phyloP scores from a whole-genome alignment of 352 stramenopile species.

The Hyaloperonospora brassicae region DNA sequence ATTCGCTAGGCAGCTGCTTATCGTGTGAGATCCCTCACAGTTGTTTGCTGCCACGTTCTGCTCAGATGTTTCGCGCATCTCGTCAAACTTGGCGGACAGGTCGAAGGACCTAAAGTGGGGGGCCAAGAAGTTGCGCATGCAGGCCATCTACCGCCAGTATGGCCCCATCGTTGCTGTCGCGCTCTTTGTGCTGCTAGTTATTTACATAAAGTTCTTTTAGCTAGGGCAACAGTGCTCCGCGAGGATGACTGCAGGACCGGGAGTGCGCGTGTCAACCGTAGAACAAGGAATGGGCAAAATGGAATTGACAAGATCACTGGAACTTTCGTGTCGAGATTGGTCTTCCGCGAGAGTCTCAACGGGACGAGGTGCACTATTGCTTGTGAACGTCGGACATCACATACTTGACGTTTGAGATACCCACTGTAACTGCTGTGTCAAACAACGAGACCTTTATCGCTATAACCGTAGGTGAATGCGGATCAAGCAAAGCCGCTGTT shows the following conservation, averaged over 20 bases:
- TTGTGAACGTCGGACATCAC: no score
- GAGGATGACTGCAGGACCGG: not conserved
- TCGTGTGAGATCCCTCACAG: not conserved
- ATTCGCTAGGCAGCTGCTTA: conserved; percentile 4
- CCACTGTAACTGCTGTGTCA: no score
- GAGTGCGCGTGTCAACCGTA: conserved; percentile 3
- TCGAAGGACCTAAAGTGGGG: conserved; percentile 97
- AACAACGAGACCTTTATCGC: conserved; percentile 58
- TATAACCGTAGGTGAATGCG: conserved; percentile 55
- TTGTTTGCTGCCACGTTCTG: conserved; percentile 3
- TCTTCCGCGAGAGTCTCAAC: no score
- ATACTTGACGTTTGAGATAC: no score
- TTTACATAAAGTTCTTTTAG: conserved; percentile 90
- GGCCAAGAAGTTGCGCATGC: conserved; percentile 89
- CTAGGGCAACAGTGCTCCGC: conserved; percentile 12
- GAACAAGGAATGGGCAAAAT: conserved; percentile 8
- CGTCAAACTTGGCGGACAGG: conserved; percentile 86
- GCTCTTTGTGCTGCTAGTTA: conserved; percentile 81
- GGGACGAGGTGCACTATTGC: no score
- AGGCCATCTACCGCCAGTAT: conserved; percentile 86
- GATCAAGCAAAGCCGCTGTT: conserved; percentile 79
- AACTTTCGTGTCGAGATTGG: no score
- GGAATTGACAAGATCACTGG: not conserved
- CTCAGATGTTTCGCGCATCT: conserved; percentile 81
- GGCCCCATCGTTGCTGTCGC: conserved; percentile 69